Evolutionary conservation across 768 basidiomycete genomes (phyloP).

Genomic region (Daedalea quercina): DNA sequence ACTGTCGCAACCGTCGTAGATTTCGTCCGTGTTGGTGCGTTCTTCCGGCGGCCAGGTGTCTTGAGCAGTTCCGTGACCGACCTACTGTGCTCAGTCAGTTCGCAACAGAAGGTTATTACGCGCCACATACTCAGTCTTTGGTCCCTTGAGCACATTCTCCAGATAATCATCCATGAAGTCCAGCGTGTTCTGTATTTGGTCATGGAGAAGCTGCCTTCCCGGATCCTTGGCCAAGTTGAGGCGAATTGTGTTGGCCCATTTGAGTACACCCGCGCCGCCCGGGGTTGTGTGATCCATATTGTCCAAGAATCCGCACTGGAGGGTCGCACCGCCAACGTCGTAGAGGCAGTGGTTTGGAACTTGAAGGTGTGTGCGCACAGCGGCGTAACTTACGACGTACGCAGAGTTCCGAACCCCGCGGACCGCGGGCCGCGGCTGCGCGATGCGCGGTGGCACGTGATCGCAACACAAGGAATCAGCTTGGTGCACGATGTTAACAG

Average conservation of each 20-base stretch:
- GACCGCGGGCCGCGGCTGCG: too few relatives aligned
- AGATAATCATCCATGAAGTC: constrained; percentile 76
- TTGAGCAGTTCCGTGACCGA: constrained; percentile 76
- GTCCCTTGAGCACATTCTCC: constrained; percentile 59
- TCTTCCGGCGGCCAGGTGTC: constrained; percentile 73
- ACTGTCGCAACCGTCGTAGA: constrained; percentile 32
- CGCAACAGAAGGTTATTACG: background rate
- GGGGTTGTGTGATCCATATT: too few relatives aligned
- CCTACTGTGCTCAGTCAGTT: constrained; percentile 27
- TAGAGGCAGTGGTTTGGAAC: too few relatives aligned
- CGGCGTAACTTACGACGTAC: too few relatives aligned
- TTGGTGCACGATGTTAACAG: too few relatives aligned
- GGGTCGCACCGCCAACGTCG: too few relatives aligned
- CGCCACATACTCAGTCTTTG: constrained; percentile 53
- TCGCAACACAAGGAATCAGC: too few relatives aligned
- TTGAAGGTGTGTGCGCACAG: too few relatives aligned
- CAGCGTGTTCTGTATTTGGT: constrained; percentile 75
- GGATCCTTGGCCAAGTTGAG: constrained; percentile 67
- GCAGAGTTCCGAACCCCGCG: too few relatives aligned
- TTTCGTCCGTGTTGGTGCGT: constrained; percentile 43
- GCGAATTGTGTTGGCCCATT: constrained; percentile 65
- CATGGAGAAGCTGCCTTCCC: constrained; percentile 61
- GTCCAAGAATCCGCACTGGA: too few relatives aligned
- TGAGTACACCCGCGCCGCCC: constrained; percentile 44
- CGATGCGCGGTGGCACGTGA: too few relatives aligned